Evolutionary conservation across 1,284 basidiomycete species (phyloP), one percentile per base, ranked within the genome.

Genomic region (Hypsizygus ulmarius): DNA sequence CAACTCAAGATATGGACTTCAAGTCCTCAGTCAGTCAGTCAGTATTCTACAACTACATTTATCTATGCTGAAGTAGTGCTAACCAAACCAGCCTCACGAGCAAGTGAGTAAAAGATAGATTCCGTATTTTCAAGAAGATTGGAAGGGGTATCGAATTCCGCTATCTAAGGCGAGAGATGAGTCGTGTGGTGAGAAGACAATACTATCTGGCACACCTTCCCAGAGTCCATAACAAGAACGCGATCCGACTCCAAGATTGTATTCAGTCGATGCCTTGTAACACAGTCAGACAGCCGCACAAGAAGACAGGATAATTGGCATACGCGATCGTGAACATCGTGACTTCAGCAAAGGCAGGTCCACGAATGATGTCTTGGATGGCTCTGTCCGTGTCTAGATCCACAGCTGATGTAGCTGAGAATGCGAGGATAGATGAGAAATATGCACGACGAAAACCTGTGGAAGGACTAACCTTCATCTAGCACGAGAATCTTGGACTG

Each of bases 361-460:
- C 85, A 14, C 81, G 75, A 38, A 93, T 89, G 52, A 91, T 90
- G 5, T 82, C 80, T 70, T 93, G 91, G 51, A 93, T 86, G 16
- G 87, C 85, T 43, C 79, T 78, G 66, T 97, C 93, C 2, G 93
- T 97, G 62, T 95, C 90, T 32, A 96, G 72, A 63, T 96, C 93
- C 46, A 97, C 90, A 11, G 87, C 87, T 16, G 84, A 87, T 8
- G 87, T 90, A 1, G 86, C 87, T 85, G 37, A 33, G 30, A 50
- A 39, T 25, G 35, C n/a, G 36, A 44, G 30, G 9, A 29, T 16
- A 37, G 21, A 11, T 25, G 7, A 12, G 9, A 14, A 25, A 25
- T 7, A 25, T 25, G 3, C 16, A 35, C 10, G 33, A 39, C 35
- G 11, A 42, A 16, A 42, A 8, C 1, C 32, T 21, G n/a, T n/a